A percentile compares a stretch with the other conserved stretches of the same genome.
Evolutionary conservation across 106 monocot species (phyloP).

Genomic region (Allium sativum): DNA sequence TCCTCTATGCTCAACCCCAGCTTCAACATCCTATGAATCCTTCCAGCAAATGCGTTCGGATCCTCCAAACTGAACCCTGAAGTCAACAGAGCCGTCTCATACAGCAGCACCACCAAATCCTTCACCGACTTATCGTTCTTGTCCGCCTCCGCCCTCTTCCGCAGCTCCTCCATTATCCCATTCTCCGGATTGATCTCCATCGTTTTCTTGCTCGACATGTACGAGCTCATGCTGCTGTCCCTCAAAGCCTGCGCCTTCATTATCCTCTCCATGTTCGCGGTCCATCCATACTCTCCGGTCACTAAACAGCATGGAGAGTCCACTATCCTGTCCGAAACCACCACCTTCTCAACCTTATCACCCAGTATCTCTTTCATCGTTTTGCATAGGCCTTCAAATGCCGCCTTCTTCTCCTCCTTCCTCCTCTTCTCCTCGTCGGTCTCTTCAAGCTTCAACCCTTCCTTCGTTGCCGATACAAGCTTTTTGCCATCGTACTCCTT

Average conservation of each 20-base stretch:
- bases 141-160: slow-evolving; percentile 29
- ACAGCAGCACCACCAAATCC: slow-evolving; percentile 28
- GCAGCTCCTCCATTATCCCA: slow-evolving; percentile 26
- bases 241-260: too few relatives aligned
- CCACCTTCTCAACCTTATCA: slow-evolving; percentile 70
- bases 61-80: slow-evolving; percentile 20
- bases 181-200: slow-evolving; percentile 44
- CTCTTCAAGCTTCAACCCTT: slow-evolving; percentile 68
- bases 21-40: slow-evolving; percentile 43
- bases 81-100: slow-evolving; percentile 25
- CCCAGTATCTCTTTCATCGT: slow-evolving; percentile 62
- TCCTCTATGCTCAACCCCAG: too few relatives aligned
- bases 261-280: too few relatives aligned
- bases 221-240: too few relatives aligned
- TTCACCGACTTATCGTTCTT: slow-evolving; percentile 42
- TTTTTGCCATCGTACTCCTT: slow-evolving; percentile 77
- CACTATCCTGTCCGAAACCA: slow-evolving; percentile 60
- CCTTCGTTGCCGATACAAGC: slow-evolving; percentile 62
- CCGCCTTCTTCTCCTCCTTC: slow-evolving; percentile 43
- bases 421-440: slow-evolving; percentile 66
- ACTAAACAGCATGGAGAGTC: slow-evolving; percentile 71
- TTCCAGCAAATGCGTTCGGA: slow-evolving; percentile 31
- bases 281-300: slow-evolving; percentile 70
- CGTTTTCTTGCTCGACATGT: slow-evolving; percentile 35
- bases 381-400: slow-evolving; percentile 69